Conservation (phyloP, 2,329 filamentous ascomycete genomes). For the Ceratocystis colombiana region DNA sequence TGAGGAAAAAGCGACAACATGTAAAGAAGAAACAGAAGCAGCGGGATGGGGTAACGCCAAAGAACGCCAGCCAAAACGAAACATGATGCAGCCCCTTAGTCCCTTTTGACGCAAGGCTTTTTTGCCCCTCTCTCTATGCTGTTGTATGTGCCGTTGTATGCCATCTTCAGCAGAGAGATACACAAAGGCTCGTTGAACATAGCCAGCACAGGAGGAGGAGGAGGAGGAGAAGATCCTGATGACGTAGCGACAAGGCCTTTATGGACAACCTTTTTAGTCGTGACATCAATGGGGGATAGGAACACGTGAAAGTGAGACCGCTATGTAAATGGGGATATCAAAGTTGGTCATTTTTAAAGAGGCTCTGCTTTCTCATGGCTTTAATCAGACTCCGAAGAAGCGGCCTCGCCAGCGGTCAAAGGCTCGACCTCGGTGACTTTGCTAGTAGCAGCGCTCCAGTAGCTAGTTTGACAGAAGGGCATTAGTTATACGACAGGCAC, state of each 20-base stretch:
- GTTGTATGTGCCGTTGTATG: background rate
- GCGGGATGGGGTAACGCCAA: constrained; percentile 21
- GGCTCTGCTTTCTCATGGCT: background rate
- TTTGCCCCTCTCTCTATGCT: background rate
- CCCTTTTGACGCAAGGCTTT: constrained; percentile 1
- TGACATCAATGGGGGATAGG: constrained; percentile 13
- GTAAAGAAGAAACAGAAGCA: constrained; percentile 20
- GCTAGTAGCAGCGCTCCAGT: constrained; percentile 51
- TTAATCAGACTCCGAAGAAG: constrained; percentile 19
- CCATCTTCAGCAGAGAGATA: too few species aligned
- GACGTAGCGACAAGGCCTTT: too few species aligned
- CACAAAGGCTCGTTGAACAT: too few species aligned
- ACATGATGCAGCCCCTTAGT: constrained; percentile 14
- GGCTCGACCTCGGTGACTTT: constrained; percentile 48
- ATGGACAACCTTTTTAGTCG: background rate
- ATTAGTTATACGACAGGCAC: background rate
- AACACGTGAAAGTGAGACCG: constrained; percentile 9
- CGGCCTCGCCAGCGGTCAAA: constrained; percentile 13
- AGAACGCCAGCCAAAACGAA: constrained; percentile 24
- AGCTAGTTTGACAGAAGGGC: constrained; percentile 34
- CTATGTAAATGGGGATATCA: background rate
- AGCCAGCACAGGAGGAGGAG: too few species aligned
- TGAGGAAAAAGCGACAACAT: constrained; percentile 25
- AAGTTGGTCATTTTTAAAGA: background rate
- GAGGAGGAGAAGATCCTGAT: too few species aligned